These are phyloP conservation scores for Suillus hirtellus DNA, from an alignment of 768 basidiomycete genomes.

Conservation along the genomic window DNA sequence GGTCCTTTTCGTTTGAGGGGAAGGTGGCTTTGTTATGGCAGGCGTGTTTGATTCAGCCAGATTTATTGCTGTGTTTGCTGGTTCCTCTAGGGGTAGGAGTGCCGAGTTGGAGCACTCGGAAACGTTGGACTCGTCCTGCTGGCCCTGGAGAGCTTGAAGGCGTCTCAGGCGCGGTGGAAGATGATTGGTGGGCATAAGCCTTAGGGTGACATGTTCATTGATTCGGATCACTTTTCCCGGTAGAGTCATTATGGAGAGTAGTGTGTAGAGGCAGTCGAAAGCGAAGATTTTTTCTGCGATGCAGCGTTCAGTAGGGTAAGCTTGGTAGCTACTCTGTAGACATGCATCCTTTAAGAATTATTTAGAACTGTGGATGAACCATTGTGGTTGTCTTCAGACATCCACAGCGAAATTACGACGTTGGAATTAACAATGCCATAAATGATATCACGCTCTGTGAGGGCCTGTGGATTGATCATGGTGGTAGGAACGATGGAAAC, in stretches of 20 bases:
- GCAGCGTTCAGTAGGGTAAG: background rate
- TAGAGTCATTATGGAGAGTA: background rate
- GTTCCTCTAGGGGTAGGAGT: background rate
- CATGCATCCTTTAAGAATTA: background rate
- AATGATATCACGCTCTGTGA: background rate
- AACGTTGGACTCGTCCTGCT: background rate
- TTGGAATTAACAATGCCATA: background rate
- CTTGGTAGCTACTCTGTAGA: background rate
- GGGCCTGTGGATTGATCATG: background rate
- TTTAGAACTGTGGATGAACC: background rate
- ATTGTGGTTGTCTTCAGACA: background rate
- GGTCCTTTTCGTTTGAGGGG: background rate
- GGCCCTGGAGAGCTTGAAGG: background rate
- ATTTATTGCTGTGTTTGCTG: background rate
- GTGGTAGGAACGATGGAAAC: background rate
- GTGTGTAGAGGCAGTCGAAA: background rate
- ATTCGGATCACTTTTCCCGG: background rate
- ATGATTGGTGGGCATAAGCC: background rate
- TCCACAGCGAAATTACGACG: background rate
- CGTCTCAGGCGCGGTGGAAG: background rate
- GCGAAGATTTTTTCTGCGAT: background rate
- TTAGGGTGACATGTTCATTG: background rate
- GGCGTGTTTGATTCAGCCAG: background rate
- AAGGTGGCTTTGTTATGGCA: background rate
- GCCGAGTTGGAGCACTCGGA: background rate